phyloP scores from a whole-genome alignment of 2,329 filamentous ascomycete genomes.

The Aspergillus udagawae region DNA sequence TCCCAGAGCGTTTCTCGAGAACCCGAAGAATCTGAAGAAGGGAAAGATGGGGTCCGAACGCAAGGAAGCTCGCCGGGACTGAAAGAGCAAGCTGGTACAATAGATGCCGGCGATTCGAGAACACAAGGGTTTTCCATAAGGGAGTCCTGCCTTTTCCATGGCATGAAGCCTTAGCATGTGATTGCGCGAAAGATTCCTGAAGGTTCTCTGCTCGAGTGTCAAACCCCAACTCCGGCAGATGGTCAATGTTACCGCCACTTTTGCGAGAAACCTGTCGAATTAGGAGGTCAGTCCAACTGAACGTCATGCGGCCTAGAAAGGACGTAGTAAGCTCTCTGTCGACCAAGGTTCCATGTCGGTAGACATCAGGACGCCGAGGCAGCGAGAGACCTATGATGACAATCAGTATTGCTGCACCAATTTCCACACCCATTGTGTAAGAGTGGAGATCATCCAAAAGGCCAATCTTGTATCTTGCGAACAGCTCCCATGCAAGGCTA shows the following conservation, averaged over 20 bases:
- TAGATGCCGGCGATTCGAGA: constrained; percentile 55
- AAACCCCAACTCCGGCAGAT: constrained; percentile 60
- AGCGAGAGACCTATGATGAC: constrained; percentile 28
- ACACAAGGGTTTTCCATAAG: constrained; percentile 59
- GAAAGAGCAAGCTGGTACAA: constrained; percentile 58
- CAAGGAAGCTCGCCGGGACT: constrained; percentile 52
- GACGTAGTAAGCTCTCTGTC: constrained; percentile 62
- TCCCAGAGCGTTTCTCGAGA: constrained; percentile 54
- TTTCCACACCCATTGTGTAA: not conserved
- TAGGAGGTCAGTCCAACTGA: constrained; percentile 58
- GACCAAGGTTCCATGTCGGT: constrained; percentile 54
- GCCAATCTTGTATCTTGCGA: not conserved
- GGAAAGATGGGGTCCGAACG: constrained; percentile 67
- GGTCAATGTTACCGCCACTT: constrained; percentile 57
- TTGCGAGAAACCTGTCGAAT: constrained; percentile 55
- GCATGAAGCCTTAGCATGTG: not conserved
- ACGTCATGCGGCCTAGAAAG: constrained; percentile 60
- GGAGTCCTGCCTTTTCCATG: constrained; percentile 28
- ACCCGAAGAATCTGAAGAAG: constrained; percentile 62
- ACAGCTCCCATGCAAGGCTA: not conserved
- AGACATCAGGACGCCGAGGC: constrained; percentile 66
- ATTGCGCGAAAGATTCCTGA: constrained; percentile 46
- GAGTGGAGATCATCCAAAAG: not conserved
- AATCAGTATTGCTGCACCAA: not conserved
- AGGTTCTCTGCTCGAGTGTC: constrained; percentile 49